Percentiles rank a stretch among this genome's conserved stretches.
phyloP scores from a whole-genome alignment of 106 monocot genomes.

The Allium fistulosum region DNA sequence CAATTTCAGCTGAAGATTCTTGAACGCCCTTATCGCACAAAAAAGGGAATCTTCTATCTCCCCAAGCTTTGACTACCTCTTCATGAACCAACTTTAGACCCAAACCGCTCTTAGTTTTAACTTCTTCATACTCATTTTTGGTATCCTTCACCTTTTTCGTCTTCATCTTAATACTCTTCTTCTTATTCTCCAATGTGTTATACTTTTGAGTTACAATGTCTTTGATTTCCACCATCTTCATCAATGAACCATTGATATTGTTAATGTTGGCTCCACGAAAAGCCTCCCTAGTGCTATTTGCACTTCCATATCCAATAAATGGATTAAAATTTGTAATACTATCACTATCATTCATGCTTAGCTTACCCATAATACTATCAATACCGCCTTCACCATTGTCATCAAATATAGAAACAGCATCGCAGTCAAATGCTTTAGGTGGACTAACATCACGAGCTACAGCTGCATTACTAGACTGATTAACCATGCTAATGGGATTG shows the following conservation, averaged over 20 bases:
- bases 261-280: slow-evolving; percentile 29
- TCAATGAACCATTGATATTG: slow-evolving; percentile 49
- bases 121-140: neutral
- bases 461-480: neutral
- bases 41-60: slow-evolving; percentile 36
- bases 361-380: slow-evolving; percentile 84
- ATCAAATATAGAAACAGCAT: slow-evolving; percentile 74
- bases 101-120: slow-evolving; percentile 24
- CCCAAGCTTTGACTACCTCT: slow-evolving; percentile 57
- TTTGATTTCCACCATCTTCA: slow-evolving; percentile 38
- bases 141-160: slow-evolving; percentile 18
- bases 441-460: slow-evolving; percentile 3
- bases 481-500: neutral
- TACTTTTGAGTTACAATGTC: slow-evolving; percentile 43
- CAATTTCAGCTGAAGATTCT: slow-evolving; percentile 33
- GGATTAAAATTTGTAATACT: neutral
- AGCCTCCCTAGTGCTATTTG: slow-evolving; percentile 22
- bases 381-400: slow-evolving; percentile 56
- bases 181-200: slow-evolving; percentile 4
- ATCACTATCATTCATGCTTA: slow-evolving; percentile 19
- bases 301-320: slow-evolving; percentile 14
- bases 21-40: slow-evolving; percentile 22
- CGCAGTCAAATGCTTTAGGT: slow-evolving; percentile 22
- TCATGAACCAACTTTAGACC: slow-evolving; percentile 60
- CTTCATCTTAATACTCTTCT: slow-evolving; percentile 21